Evolutionary conservation across 345 rosid species (phyloP), one percentile per base, ranked within the genome.

Genomic region (Boechera retrofracta): DNA sequence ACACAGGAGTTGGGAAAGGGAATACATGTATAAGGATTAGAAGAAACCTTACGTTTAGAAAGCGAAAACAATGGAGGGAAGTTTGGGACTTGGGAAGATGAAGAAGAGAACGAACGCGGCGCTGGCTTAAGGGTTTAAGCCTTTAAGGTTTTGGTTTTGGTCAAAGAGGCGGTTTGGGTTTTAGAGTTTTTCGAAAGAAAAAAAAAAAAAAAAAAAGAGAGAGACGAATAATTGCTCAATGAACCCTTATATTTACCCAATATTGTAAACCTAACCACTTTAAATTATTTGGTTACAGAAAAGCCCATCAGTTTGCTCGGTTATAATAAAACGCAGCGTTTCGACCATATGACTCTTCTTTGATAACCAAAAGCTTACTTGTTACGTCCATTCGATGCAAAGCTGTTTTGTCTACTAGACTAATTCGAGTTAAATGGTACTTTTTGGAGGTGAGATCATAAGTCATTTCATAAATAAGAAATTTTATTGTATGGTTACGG

Each of bases 91-190:
- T 39, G 12, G 49, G 49, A 44, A 5, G 11, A 39, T 12, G 67
- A 41, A 12, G 51, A 12, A 11, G 33, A 24, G 9, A 36, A 35
- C 4, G 49, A 39, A 41, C 18, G 67, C 18, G 51, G 67, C 67
- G 51, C 63, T 2, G 54, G 67, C 32, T 41, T 62, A 41, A 62
- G 70, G 70, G 70, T 65, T 65, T 65, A 65, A 10, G 21, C 28
- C 28, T 58, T 62, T 11, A 63, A 24, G 67, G 31, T 26, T 42
- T 63, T 48, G 10, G 1, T 3, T 47, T 16, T 24, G 2, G 69
- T 64, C 69, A n/a, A 65, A 64, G 5, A 65, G 69, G 56, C 70
- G 70, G 70, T 65, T 41, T 62, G 35, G 51, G 67, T 39, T 61
- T 58, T 59, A 11, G 39, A 57, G 62, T 7, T 12, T 7, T 1